Base-by-base conservation (phyloP, 176 grass and related monocot species). In the Carex pumila region DNA sequence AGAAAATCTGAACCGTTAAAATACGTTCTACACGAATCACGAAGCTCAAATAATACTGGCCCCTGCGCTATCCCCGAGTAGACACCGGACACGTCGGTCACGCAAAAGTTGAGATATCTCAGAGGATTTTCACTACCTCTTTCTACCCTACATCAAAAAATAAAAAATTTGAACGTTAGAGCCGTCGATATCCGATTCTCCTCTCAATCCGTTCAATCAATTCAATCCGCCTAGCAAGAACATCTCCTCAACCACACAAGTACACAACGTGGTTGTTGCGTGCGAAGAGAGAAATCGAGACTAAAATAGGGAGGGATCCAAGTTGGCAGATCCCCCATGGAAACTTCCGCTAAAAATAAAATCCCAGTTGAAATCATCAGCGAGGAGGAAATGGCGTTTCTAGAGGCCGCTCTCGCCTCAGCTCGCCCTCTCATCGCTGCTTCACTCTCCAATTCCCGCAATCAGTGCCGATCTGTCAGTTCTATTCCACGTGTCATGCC, bases 341-440 rank as follows among this genome's bases (percentile, higher is more conserved):
- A 77, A 25, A 50, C 22, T 54, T 57, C 78, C 22, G 52, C 45
- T 49, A 4, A 14, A 30, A 31, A 12, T 41, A 71, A 88, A 18
- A 32, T 94, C 80, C 34, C 87, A 14, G 90, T 90, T 58, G 92
- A 93, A 70, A 83, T 91, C 84, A 88, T 94, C 65, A 98, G 95
- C 86, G 95, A 98, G 53, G 91, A 95, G 55, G 95, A 98, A 72
- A 98, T 95, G 95, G 92, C 95, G 13, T 79, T 93, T 15, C 82
- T 98, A 3, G 95, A 93, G 53, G 92, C 91, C 1, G 91, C 91
- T 14, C 91, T 98, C 49, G 88, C 95, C 75, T 85, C 87, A 45
- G 11, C 87, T 14, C 45, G 84, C 29, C 84, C 43, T 56, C 88
- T 75, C 71, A 63, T 84, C 54, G 64, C 32, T 69, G 81, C 62